Base-by-base conservation (phyloP, 1,284 basidiomycete genomes). In the Pseudozyma sp. region DNA sequence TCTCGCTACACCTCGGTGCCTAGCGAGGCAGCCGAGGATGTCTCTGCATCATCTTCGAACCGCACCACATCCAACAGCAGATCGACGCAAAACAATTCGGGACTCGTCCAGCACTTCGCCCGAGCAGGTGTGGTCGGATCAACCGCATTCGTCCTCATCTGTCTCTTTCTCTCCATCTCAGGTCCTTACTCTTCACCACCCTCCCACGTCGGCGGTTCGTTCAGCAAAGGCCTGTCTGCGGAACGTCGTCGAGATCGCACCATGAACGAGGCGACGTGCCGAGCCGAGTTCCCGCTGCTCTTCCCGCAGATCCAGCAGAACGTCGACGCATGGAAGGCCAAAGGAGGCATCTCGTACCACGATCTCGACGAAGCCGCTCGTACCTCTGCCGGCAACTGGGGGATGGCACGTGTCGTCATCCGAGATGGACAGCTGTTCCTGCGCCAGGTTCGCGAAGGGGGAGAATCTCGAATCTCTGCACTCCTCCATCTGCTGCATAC, bases 241-340 rank as follows among this genome's bases (percentile, higher is more conserved):
- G 49, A 55, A 9, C 37, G 55, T 14, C 52, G 55, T 7, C 43
- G 54, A 9, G 74, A 76, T 19, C 57, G 62, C 6, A 76, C 74
- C 4, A 63, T 71, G 64, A 48, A 50, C 33, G 63, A 66, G 9
- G 35, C 57, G 10, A 56, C 50, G 5, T 80, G 78, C 42, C n/a
- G 44, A 9, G 37, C 51, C 31, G 74, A 80, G 35, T 80, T 80
- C 40, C 71, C 77, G 7, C 63, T 67, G 13, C 48, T 80, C 19
- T 80, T 75, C 37, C 73, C 73, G 1, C 78, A 80, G 50, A 45
- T 80, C 11, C 58, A 77, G 5, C 54, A 51, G 14, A 66, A 75
- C 24, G 40, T 60, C 2, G 46, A 43, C 9, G 67, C 57, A 24
- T 80, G 77, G 77, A 34, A 48, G 29, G 48, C 48, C 1, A 68